phyloP scores from a whole-genome alignment of 31 red algal species.

The Bonnemaisonia californica region DNA sequence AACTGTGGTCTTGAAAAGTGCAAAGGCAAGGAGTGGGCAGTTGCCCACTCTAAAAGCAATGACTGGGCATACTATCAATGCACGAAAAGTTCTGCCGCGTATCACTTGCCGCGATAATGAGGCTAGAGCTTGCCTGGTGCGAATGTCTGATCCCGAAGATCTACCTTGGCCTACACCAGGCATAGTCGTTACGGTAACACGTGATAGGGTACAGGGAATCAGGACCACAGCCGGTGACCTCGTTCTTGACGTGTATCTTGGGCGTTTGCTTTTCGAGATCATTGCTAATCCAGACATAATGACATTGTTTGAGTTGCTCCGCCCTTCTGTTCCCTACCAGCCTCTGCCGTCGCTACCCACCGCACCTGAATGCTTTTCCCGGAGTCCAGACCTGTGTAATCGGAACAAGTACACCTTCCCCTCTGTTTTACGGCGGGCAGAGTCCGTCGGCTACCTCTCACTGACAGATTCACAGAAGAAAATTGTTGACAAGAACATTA shows the following conservation, averaged over 20 bases:
- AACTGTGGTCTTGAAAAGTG: neutral
- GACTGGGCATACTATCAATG: neutral
- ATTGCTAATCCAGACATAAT: constrained; percentile 67
- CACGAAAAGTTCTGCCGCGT: neutral
- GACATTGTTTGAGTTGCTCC: constrained; percentile 40
- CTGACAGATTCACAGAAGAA: constrained; percentile 30
- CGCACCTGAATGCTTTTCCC: constrained; percentile 21
- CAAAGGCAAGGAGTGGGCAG: neutral
- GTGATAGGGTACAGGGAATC: neutral
- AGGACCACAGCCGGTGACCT: constrained; percentile 18
- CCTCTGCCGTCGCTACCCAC: constrained; percentile 24
- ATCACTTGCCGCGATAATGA: neutral
- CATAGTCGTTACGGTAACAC: constrained; percentile 13
- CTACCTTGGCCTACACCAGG: constrained; percentile 20
- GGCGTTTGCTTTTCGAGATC: constrained; percentile 66
- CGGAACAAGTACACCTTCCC: constrained; percentile 31
- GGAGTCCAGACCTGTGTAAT: constrained; percentile 10
- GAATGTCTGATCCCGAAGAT: neutral
- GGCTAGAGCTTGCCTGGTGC: neutral
- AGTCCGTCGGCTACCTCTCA: constrained; percentile 48
- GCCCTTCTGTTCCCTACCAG: constrained; percentile 22
- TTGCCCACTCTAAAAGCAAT: neutral
- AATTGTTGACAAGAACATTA: constrained; percentile 29
- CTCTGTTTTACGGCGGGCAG: constrained; percentile 52
- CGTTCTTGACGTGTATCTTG: constrained; percentile 51